Conservation (phyloP, 2,329 filamentous ascomycete genomes). For the Alternaria ethzedia region DNA sequence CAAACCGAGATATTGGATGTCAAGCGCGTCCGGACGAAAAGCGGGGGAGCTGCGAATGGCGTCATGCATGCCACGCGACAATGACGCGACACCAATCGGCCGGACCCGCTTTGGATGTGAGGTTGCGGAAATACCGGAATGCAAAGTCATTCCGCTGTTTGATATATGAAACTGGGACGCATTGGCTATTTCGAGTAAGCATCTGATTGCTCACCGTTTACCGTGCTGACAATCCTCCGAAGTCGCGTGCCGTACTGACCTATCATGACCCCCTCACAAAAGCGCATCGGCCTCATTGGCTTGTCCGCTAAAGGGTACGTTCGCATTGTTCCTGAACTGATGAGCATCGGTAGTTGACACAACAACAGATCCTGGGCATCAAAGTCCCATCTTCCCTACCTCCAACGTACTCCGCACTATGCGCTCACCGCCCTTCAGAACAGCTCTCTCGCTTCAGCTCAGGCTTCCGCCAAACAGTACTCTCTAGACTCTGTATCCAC, state of each 20-base stretch:
- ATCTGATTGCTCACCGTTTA: background rate
- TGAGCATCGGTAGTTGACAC: background rate
- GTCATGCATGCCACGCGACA: background rate
- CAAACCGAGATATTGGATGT: background rate
- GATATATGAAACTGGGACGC: background rate
- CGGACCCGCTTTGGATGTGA: background rate
- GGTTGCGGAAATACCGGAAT: background rate
- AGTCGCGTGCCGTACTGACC: background rate
- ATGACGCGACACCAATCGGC: background rate
- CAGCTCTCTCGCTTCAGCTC: conserved; percentile 40
- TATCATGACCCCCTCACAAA: conserved; percentile 9
- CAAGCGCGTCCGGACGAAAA: background rate
- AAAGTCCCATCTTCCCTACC: conserved; percentile 48
- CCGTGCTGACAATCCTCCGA: background rate
- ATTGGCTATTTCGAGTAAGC: background rate
- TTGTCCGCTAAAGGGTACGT: conserved; percentile 40
- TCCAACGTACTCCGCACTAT: conserved; percentile 48
- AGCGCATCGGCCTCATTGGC: conserved; percentile 41
- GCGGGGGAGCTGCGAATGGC: background rate
- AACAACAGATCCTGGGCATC: conserved; percentile 45
- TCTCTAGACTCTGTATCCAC: conserved; percentile 48
- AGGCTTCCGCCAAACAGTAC: conserved; percentile 51
- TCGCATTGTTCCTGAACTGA: background rate
- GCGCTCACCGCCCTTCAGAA: conserved; percentile 60
- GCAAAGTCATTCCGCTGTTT: background rate